Conservation (phyloP, 1,284 basidiomycete species). For the Gastroboletus turbinatus region DNA sequence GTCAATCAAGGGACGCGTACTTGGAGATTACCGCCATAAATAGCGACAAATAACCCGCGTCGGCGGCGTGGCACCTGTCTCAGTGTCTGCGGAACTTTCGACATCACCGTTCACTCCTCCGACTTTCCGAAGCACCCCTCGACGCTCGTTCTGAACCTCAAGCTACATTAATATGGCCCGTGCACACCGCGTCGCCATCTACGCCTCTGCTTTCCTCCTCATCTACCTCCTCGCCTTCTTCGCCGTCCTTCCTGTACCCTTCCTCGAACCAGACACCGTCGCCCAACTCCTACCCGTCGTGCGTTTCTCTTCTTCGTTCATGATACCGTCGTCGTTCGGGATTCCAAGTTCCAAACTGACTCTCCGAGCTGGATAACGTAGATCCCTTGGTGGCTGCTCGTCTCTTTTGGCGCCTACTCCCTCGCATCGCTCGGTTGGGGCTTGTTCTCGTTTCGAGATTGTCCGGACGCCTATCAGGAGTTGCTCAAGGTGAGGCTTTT, state of each 20-base stretch:
- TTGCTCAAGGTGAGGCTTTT: constrained; percentile 51
- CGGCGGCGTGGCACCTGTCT: background rate
- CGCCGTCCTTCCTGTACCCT: constrained; percentile 53
- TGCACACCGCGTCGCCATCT: constrained; percentile 23
- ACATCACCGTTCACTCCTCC: too few relatives aligned
- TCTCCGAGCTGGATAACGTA: constrained; percentile 26
- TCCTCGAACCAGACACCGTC: constrained; percentile 47
- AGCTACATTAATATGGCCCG: constrained; percentile 22
- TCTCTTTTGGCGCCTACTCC: constrained; percentile 74
- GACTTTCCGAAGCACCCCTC: background rate
- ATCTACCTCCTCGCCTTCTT: constrained; percentile 49
- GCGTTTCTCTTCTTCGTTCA: background rate
- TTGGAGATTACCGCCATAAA: background rate
- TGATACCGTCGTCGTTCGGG: background rate
- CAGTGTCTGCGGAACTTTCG: background rate
- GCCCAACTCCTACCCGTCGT: constrained; percentile 57
- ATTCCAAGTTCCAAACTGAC: background rate
- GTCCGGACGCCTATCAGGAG: constrained; percentile 74
- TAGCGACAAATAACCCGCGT: background rate
- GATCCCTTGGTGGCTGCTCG: constrained; percentile 78
- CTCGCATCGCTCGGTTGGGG: constrained; percentile 73
- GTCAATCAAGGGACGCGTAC: too few relatives aligned
- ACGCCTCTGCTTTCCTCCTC: constrained; percentile 8
- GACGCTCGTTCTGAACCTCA: background rate
- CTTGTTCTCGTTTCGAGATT: constrained; percentile 68